Evolutionary conservation across 139 green algal genomes (phyloP), one percentile per base, ranked within the genome.

Genomic region (Haematococcus lacustris): DNA sequence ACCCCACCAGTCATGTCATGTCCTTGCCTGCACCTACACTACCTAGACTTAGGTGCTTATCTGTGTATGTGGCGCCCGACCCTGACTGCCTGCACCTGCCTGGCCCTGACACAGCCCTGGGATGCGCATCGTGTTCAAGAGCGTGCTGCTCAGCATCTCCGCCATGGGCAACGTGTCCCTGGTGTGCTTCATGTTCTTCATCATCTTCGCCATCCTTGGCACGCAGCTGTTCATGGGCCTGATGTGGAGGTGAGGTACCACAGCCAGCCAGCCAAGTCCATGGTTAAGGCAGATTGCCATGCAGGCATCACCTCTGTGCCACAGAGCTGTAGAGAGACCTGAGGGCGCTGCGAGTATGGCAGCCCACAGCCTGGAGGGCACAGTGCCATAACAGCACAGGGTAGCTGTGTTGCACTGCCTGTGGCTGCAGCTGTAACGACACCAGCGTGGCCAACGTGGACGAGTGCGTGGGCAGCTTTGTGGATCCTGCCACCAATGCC

Each of bases 131-230:
- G 88, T 94, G 38, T 80, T 80, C 74, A 75, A 75, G 62, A 40
- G 3, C 59, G 68, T 93, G 25, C 84, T 83, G 4, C 78, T 84
- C 3, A 86, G 75, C 32, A 66, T 92, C 59, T 83, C 82, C 3
- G 80, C 86, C 39, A 91, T 94, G 84, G 86, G 70, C 68, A 94
- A 95, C 64, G 89, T 97, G 2, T 82, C 82, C 69, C 68, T 93
- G 3, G 78, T 97, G 23, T 80, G 85, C 33, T 43, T 89, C 43
- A 78, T 97, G 3, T 88, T 91, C 66, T 92, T 93, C 80, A 62
- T 92, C 69, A 91, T 96, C 53, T 96, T 95, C 75, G 90, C 81
- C 70, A 93, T 95, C 69, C 77, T 94, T 51, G 91, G 90, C 28
- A 84, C 91, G 59, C 88, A 94, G 80, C 84, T 94, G 5, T 91